phyloP scores from a whole-genome alignment of 1,139 yeast genomes.

The Blastobotrys serpentis region DNA sequence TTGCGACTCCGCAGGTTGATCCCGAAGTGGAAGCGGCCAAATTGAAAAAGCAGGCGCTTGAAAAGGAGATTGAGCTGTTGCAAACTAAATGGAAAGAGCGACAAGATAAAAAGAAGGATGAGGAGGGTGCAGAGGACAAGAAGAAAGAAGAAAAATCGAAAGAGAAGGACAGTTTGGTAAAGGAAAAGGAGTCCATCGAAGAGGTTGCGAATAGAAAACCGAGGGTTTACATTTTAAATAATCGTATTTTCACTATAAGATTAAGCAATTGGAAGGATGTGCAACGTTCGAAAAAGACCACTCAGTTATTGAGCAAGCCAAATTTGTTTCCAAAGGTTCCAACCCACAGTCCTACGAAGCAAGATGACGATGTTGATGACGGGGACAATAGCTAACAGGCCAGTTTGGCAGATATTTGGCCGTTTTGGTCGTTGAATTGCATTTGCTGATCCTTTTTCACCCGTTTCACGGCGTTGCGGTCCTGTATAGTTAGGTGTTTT shows the following conservation, averaged over 20 bases:
- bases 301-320: conserved; percentile 45
- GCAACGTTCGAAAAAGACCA: conserved; percentile 42
- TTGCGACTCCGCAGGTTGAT: conserved; percentile 54
- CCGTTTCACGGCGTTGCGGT: not conserved
- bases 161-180: conserved; percentile 19
- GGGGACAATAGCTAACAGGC: no score
- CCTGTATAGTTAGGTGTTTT: conserved; percentile 1
- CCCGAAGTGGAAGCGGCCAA: conserved; percentile 49
- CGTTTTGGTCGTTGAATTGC: not conserved
- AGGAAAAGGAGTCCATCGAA: conserved; percentile 26
- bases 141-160: conserved; percentile 26
- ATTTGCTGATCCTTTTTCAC: not conserved
- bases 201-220: conserved; percentile 41
- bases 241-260: conserved; percentile 54
- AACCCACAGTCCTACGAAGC: conserved; percentile 27
- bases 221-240: conserved; percentile 51
- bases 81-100: conserved; percentile 37
- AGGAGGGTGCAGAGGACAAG: conserved; percentile 27
- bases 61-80: conserved; percentile 44
- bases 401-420: not conserved
- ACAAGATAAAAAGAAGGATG: conserved; percentile 25
- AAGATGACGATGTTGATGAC: no score
- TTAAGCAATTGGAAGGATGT: conserved; percentile 46
- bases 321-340: conserved; percentile 62
- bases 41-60: conserved; percentile 42